Conservation (phyloP, 2,329 filamentous ascomycete species). For the Ustilaginoidea virens region DNA sequence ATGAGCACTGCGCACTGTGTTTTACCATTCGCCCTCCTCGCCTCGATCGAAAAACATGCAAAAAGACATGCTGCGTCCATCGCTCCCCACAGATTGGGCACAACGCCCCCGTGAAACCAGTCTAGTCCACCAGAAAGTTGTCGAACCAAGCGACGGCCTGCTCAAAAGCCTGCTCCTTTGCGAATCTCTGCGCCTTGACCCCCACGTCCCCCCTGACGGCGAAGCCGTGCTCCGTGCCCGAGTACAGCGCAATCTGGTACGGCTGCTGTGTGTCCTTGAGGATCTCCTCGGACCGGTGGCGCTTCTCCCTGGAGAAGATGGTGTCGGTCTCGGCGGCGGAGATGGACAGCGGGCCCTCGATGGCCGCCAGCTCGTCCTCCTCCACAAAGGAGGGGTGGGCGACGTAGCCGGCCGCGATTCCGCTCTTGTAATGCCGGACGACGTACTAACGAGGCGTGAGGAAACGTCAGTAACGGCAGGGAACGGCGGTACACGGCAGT, state of each 20-base stretch:
- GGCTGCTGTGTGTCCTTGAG: constrained; percentile 34
- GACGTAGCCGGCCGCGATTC: constrained; percentile 41
- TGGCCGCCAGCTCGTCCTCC: constrained; percentile 40
- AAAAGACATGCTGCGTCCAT: too few species aligned
- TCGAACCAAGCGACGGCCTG: constrained; percentile 68
- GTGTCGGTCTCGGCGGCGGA: constrained; percentile 47
- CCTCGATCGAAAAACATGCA: too few species aligned
- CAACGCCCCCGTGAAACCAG: too few species aligned
- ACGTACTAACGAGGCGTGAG: constrained; percentile 55
- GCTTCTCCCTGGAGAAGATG: constrained; percentile 40
- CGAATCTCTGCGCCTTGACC: constrained; percentile 40
- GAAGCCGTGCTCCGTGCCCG: constrained; percentile 57
- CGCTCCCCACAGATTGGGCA: too few species aligned
- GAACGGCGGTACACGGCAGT: too few species aligned
- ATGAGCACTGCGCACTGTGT: too few species aligned
- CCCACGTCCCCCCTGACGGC: constrained; percentile 48
- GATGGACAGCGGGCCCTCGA: constrained; percentile 42
- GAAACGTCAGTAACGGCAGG: too few species aligned
- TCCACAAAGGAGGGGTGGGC: constrained; percentile 51
- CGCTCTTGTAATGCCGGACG: constrained; percentile 44
- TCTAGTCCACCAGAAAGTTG: constrained; percentile 15
- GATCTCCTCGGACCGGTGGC: constrained; percentile 42
- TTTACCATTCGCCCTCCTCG: too few species aligned
- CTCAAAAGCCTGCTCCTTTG: constrained; percentile 63
- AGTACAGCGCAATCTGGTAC: constrained; percentile 58